phyloP scores from a whole-genome alignment of 2,329 filamentous ascomycete species.

The Aspergillus sp. region DNA sequence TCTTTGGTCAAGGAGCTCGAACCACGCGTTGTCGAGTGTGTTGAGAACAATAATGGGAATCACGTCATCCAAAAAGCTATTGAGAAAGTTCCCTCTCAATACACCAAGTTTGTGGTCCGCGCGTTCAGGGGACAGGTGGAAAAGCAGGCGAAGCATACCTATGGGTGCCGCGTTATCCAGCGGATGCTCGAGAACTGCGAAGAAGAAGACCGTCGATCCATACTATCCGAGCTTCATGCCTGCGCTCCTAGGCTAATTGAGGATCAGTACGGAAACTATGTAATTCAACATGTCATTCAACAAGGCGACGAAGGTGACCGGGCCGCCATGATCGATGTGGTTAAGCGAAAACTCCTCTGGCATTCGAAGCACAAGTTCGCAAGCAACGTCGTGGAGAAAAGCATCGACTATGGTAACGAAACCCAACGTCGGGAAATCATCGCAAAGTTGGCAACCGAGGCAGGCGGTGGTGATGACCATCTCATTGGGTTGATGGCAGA shows the following conservation, averaged over 20 bases:
- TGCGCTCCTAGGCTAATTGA: constrained; percentile 72
- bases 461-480: constrained; percentile 66
- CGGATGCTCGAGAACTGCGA: constrained; percentile 83
- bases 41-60: constrained; percentile 89
- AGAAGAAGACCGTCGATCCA: constrained; percentile 66
- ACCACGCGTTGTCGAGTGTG: constrained; percentile 70
- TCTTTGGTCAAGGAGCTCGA: constrained; percentile 81
- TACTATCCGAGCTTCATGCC: constrained; percentile 76
- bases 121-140: constrained; percentile 75
- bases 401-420: constrained; percentile 69
- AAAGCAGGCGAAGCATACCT: constrained; percentile 72
- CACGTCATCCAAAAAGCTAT: constrained; percentile 96
- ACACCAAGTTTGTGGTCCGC: constrained; percentile 82
- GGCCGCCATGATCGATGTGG: constrained; percentile 68
- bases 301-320: constrained; percentile 73
- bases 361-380: constrained; percentile 95
- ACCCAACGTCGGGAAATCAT: constrained; percentile 71
- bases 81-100: constrained; percentile 71
- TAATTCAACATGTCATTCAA: constrained; percentile 86
- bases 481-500: constrained; percentile 81
- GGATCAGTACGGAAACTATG: constrained; percentile 94
- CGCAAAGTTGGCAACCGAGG: constrained; percentile 58
- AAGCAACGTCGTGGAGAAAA: constrained; percentile 96
- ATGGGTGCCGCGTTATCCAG: constrained; percentile 91
- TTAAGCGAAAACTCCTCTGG: constrained; percentile 68